Conservation (phyloP, 2,329 filamentous ascomycete species). For the Gnomoniopsis sp. region DNA sequence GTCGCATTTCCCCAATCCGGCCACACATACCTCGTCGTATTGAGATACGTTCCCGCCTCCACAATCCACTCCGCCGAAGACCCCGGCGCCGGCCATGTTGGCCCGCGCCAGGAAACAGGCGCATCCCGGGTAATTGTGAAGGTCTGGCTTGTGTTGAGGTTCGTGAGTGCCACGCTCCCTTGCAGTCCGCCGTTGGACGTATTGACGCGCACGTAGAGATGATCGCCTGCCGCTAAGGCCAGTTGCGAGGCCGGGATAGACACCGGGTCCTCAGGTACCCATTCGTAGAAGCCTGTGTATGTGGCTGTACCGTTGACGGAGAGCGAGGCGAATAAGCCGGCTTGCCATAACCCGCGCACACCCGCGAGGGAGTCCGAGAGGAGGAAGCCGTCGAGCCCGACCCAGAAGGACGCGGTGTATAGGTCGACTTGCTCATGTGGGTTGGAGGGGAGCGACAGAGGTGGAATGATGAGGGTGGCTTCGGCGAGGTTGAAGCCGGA, state of each 20-base stretch:
- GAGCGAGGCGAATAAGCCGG: conserved; percentile 1
- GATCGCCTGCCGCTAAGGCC: background rate
- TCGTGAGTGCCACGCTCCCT: background rate
- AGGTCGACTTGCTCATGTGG: background rate
- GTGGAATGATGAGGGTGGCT: conserved; percentile 2
- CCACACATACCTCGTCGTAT: background rate
- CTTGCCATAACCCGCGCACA: conserved; percentile 6
- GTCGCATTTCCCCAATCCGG: conserved; percentile 8
- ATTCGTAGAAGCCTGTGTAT: conserved; percentile 6
- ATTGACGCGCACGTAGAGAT: background rate
- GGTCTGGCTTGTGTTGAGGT: conserved; percentile 5
- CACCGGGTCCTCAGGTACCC: conserved; percentile 4
- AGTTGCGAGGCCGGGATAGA: background rate
- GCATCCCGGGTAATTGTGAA: conserved; percentile 1
- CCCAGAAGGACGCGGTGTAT: conserved; percentile 4
- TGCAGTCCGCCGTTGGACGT: background rate
- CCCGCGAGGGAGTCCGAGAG: background rate
- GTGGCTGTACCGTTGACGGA: conserved; percentile 1
- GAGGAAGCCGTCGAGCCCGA: conserved; percentile 7
- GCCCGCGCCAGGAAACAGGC: background rate
- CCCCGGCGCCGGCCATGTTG: conserved; percentile 5
- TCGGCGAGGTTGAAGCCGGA: background rate
- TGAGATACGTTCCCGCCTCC: conserved; percentile 7
- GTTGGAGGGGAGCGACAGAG: background rate
- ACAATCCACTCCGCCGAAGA: conserved; percentile 6